Evolutionary conservation across 371 early-diverging fungal species (phyloP).

Genomic region (Mortierella sp.): DNA sequence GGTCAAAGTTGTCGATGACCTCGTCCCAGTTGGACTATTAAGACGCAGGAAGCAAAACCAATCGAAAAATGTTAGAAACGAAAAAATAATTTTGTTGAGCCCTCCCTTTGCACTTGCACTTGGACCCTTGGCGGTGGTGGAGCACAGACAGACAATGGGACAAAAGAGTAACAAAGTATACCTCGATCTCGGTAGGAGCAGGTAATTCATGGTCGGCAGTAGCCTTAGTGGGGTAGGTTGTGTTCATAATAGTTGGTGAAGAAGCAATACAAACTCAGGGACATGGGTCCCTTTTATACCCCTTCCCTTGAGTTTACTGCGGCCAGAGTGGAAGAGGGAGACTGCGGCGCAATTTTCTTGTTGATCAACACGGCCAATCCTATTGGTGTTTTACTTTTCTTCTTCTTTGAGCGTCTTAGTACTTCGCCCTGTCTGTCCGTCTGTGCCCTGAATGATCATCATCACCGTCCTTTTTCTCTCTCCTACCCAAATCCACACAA

Average conservation of each 20-base stretch:
- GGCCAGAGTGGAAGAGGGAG: neutral
- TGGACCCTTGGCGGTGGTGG: no score
- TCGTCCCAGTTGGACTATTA: conserved; percentile 75
- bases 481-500: neutral
- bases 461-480: no score
- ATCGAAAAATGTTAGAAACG: neutral
- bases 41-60: neutral
- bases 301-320: neutral
- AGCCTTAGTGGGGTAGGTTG: neutral
- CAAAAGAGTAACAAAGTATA: neutral
- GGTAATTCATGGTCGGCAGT: conserved; percentile 8
- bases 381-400: neutral
- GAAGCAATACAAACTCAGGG: neutral
- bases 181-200: conserved; percentile 1
- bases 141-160: no score
- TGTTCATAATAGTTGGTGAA: conserved; percentile 9
- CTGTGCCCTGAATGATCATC: neutral
- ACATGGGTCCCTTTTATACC: neutral
- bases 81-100: neutral
- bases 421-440: neutral
- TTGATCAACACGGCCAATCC: neutral
- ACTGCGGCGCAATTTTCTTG: neutral
- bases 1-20: conserved; percentile 36
- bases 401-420: neutral
- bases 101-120: neutral